These are phyloP conservation scores for Dothideomycetes sp. DNA, from an alignment of 2,329 filamentous ascomycete genomes.

Conservation along the genomic window DNA sequence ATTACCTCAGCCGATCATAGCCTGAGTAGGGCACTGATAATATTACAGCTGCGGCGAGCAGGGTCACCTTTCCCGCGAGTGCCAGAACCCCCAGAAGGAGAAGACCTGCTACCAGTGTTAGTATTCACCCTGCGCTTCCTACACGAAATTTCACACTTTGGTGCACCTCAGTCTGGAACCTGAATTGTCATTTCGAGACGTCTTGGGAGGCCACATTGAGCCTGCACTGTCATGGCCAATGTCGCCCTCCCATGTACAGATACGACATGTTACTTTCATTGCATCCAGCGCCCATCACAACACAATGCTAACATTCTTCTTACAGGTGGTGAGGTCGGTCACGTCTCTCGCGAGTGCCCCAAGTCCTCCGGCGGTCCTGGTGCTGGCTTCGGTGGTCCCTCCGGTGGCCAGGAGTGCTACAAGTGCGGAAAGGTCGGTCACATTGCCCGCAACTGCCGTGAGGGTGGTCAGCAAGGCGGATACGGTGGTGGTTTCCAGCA, in stretches of 20 bases:
- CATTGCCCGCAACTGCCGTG: constrained; percentile 84
- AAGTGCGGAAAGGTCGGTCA: constrained; percentile 96
- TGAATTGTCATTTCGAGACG: no score
- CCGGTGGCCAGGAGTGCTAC: constrained; percentile 59
- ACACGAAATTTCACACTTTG: no score
- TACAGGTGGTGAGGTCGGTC: constrained; percentile 59
- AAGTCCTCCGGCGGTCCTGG: constrained; percentile 21
- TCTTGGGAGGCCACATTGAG: no score
- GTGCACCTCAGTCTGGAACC: no score
- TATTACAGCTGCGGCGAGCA: constrained; percentile 27
- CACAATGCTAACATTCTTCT: constrained; percentile 1
- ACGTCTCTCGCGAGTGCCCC: constrained; percentile 81
- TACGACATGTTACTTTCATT: background rate
- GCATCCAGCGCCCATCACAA: background rate
- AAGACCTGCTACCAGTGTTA: constrained; percentile 57
- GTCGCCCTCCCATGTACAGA: background rate
- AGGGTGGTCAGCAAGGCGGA: constrained; percentile 42
- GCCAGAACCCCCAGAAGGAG: constrained; percentile 80
- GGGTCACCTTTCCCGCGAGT: constrained; percentile 62
- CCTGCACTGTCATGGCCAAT: no score
- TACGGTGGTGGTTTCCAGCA: constrained; percentile 25
- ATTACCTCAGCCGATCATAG: no score
- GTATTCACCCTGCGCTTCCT: no score
- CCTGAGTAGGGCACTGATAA: no score
- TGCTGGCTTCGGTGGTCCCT: constrained; percentile 30